Percentiles rank a stretch among this genome's conserved stretches.
Conservation (phyloP, 129 eudicot species). For the Scalesia atractyloides region DNA sequence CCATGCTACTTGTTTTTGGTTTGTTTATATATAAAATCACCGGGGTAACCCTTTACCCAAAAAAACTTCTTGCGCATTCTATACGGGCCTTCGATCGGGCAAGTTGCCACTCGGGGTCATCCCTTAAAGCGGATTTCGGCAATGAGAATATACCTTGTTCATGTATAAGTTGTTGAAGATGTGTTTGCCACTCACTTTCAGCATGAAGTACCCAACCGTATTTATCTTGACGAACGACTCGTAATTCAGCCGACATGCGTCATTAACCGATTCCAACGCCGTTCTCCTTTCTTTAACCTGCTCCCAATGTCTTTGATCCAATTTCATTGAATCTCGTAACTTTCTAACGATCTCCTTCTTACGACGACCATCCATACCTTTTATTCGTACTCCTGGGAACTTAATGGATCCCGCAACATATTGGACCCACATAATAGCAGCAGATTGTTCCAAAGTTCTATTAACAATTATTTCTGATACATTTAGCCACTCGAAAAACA, state of each 20-base stretch:
- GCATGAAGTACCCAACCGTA: slow-evolving; percentile 99
- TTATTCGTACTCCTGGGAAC: slow-evolving; percentile 85
- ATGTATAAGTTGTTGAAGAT: slow-evolving; percentile 92
- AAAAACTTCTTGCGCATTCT: slow-evolving; percentile 97
- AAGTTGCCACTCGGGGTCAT: slow-evolving; percentile 94
- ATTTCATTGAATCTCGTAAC: slow-evolving; percentile 52
- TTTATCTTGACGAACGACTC: slow-evolving; percentile 97
- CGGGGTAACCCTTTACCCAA: too few species aligned
- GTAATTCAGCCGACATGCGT: slow-evolving; percentile 61
- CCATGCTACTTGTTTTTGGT: too few species aligned
- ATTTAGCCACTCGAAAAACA: slow-evolving; percentile 78
- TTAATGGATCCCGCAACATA: slow-evolving; percentile 84
- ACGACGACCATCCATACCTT: slow-evolving; percentile 88
- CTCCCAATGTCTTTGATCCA: slow-evolving; percentile 80
- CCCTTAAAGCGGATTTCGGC: slow-evolving; percentile 38
- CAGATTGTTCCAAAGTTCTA: slow-evolving; percentile 81
- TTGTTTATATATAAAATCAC: too few species aligned
- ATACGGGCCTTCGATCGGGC: slow-evolving; percentile 97
- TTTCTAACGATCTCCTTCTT: slow-evolving; percentile 80
- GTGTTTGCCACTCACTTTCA: slow-evolving; percentile 98
- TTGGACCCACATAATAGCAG: slow-evolving; percentile 94
- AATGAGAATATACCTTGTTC: slow-evolving; percentile 91
- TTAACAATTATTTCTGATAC: slow-evolving; percentile 65
- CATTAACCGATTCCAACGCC: slow-evolving; percentile 71
- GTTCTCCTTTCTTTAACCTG: slow-evolving; percentile 76